Evolutionary conservation across 2,329 filamentous ascomycete species (phyloP), one percentile per base, ranked within the genome.

Genomic region (Claviceps digitariae): DNA sequence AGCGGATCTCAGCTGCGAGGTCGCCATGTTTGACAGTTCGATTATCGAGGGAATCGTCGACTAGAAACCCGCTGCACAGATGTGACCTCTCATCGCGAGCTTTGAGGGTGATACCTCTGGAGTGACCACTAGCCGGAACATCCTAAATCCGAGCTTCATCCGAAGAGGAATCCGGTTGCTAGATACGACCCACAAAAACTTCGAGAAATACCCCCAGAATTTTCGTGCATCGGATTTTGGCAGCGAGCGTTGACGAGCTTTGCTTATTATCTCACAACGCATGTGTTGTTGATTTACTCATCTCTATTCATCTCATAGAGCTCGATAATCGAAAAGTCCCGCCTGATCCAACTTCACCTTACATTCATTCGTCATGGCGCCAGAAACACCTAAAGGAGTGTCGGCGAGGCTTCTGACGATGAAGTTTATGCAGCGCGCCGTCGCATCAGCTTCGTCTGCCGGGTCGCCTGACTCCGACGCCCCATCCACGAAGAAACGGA

Each of bases 391-490:
- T 48, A 79, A 79, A 68, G 77, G 76, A 47, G 90, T 94, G 82
- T 95, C 90, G 57, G 90, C 86, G 55, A 83, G 90, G 60, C 83
- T 96, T 48, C 76, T 94, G 64, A 90, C 87, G 40, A 96, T 95
- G 90, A 95, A 95, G 74, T 96, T 96, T 66, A 96, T 96, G 90
- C 90, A 95, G 74, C 81, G 90, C 62, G 86, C 87, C 57, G 85
- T 83, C 50, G 82, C 84, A 50, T 79, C 83, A 25, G 72, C 72
- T 50, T 72, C 72, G 36, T 69, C 63, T 55, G 63, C 68, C 50
- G 66, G 72, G 20, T 72, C 72, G 55, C 66, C 77, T 57, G 64
- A 73, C 61, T 69, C 70, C 50, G 75, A 78, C 21, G 72, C 76
- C 20, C 78, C 66, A 62, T 75, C 67, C 55, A 70, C 77, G 15